Evolutionary conservation across 2,329 filamentous ascomycete species (phyloP), one percentile per base, ranked within the genome.

Genomic region (Aspergillus pseudoglaucus): DNA sequence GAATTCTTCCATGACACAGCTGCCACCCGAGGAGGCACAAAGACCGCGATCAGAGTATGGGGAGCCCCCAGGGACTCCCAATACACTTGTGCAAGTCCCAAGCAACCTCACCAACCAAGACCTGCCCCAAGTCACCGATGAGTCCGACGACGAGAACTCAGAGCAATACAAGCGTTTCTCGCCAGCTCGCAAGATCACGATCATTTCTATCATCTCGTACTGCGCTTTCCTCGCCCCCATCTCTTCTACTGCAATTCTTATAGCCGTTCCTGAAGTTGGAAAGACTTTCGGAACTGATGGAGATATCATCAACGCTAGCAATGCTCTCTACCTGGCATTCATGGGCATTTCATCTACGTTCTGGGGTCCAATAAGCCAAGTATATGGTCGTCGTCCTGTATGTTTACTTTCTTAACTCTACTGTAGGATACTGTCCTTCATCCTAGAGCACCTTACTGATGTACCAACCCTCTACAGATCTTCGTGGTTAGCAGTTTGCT

Each of bases 151-250:
- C 49, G 55, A 62, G 38, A 71, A 74, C 46, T 76, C 79, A 32
- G 75, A 76, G 40, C 68, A 80, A 51, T 91, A 90, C 70, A 76
- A 84, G 57, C 76, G 77, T 15, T 77, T 90, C 51, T 77, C 83
- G 0, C 66, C 69, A 3, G 68, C 71, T 14, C 78, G 83, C 37
- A 93, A 91, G 66, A 62, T 75, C 2, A 59, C 82, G 51, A 86
- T 91, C 45, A 83, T 89, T 14, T 71, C 74, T 8, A 76, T 90
- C 5, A 69, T 90, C 45, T 84, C 85, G 0, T 87, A 84, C 61
- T 89, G 85, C 67, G 82, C 84, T 22, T 88, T 91, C 53, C 72
- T 91, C 40, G 83, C 87, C 1, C 88, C 88, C 0, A 79, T 88
- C 20, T 85, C 82, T 2, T 87, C 82, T 35, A 90, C 87, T 0